Evolutionary conservation across 192 early-diverging fungal genomes (phyloP), one percentile per base, ranked within the genome.

Genomic region (Coemansia sp.): DNA sequence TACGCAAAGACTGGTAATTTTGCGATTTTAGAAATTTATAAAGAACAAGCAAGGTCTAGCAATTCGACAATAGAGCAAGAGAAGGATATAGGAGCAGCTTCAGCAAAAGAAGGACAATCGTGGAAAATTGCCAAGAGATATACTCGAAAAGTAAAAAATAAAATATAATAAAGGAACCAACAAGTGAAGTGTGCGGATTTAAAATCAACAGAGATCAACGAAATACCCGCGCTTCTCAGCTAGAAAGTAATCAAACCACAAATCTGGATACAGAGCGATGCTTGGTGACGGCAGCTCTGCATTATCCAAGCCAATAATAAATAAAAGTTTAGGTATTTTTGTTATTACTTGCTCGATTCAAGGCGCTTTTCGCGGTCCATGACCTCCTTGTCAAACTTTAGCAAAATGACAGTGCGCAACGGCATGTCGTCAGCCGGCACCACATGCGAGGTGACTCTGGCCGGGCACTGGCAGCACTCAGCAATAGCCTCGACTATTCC

Each of bases 401-500:
- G 94, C 58, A 99, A 67, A 34, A 98, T 88, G 2, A 96, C 95
- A 3, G 96, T 98, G 23, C 93, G 79, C 26, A 87, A 66, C 28
- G 95, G 95, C 65, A 82, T 87, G 10, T 85, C 85, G 0, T 93
- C 93, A 28, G 80, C 87, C 22, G 89, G 90, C 15, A 94, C 87
- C 1, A 93, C 84, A 64, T 97, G 95, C 13, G 95, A 92, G 10
- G 92, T 93, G 30, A 99, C 97, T 18, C 67, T 57, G 7, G 58
- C 58, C 8, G 57, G 62, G 56, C 96, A 96, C 67, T 92, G 90
- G 39, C 82, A 85, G 29, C 90, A 88, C 53, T 92, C 89, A 48
- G 95, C 78, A 15, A 95, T 86, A 5, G 94, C 94, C 67, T 98
- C 97, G 1, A 99, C 89, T 39, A 99, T 85, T 8, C 97, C 97